phyloP scores from a whole-genome alignment of 768 basidiomycete genomes.

The Imleria badia region DNA sequence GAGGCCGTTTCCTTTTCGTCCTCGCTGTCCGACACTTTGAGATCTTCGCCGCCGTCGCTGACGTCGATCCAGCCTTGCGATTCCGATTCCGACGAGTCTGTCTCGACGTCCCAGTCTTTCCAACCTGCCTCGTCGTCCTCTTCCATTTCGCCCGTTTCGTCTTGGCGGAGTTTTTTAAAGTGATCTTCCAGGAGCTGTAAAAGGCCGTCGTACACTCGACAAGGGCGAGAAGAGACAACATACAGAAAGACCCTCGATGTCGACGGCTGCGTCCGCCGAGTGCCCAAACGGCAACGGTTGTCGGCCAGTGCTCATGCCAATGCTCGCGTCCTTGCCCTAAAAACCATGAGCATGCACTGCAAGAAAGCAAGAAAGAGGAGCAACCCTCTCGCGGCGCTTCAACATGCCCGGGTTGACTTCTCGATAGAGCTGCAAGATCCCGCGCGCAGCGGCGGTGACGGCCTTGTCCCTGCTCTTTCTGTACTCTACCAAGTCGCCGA shows the following conservation, averaged over 20 bases:
- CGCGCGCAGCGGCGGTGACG: slow-evolving; percentile 85
- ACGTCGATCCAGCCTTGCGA: slow-evolving; percentile 82
- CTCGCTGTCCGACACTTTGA: slow-evolving; percentile 87
- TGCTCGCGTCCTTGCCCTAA: slow-evolving; percentile 88
- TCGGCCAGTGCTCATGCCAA: slow-evolving; percentile 62
- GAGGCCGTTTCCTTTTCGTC: slow-evolving; percentile 48
- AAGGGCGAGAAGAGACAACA: slow-evolving; percentile 26
- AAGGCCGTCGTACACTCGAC: neutral
- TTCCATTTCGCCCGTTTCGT: slow-evolving; percentile 53
- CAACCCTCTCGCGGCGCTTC: slow-evolving; percentile 83
- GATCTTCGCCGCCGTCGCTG: slow-evolving; percentile 58
- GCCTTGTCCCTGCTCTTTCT: slow-evolving; percentile 93
- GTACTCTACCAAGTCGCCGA: slow-evolving; percentile 93
- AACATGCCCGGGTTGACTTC: slow-evolving; percentile 94
- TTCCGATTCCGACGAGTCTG: slow-evolving; percentile 58
- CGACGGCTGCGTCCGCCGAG: slow-evolving; percentile 64
- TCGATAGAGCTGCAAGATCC: slow-evolving; percentile 86
- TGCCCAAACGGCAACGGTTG: slow-evolving; percentile 85
- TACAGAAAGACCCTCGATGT: slow-evolving; percentile 89
- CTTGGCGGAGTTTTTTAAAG: slow-evolving; percentile 66
- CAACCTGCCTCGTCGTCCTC: slow-evolving; percentile 72
- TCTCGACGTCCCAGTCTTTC: slow-evolving; percentile 89
- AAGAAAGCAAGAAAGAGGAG: neutral
- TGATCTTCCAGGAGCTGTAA: slow-evolving; percentile 85
- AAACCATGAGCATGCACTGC: neutral